Evolutionary conservation across 768 basidiomycete species (phyloP).

Genomic region (Naganishia randhawae): DNA sequence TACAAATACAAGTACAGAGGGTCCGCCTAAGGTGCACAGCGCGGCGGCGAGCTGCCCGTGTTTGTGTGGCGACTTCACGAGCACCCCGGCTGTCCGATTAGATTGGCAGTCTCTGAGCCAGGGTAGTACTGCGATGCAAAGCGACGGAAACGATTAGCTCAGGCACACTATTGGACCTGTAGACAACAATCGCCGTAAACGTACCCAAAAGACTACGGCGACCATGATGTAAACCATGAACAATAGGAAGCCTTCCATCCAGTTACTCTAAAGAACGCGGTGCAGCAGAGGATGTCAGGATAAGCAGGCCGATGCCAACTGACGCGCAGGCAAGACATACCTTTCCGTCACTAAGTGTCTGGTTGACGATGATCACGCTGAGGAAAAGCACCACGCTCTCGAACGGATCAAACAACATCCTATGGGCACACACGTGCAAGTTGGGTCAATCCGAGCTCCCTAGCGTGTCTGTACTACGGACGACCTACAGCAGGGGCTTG

Average conservation of each 20-base stretch:
- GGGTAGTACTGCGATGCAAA: slow-evolving; percentile 31
- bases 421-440: slow-evolving; percentile 56
- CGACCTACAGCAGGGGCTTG: slow-evolving; percentile 55
- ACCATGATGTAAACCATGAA: slow-evolving; percentile 33
- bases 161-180: no score
- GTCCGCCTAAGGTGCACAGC: background rate
- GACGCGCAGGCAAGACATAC: slow-evolving; percentile 48
- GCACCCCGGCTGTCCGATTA: slow-evolving; percentile 26
- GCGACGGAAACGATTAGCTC: no score
- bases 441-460: background rate
- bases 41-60: background rate
- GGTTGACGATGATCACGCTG: slow-evolving; percentile 70
- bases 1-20: background rate
- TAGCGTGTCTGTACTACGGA: background rate
- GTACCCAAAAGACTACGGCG: slow-evolving; percentile 30
- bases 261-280: slow-evolving; percentile 15
- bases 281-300: background rate
- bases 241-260: slow-evolving; percentile 30
- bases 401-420: slow-evolving; percentile 81
- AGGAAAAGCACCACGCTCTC: slow-evolving; percentile 64
- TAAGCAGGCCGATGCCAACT: background rate
- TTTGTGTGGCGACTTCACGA: no score
- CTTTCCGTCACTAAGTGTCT: slow-evolving; percentile 75
- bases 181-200: background rate
- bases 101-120: slow-evolving; percentile 29